Percentiles rank a stretch among this genome's conserved stretches.
Conservation (phyloP, 202 grass and related monocot species). For the Saccharum hybrid region DNA sequence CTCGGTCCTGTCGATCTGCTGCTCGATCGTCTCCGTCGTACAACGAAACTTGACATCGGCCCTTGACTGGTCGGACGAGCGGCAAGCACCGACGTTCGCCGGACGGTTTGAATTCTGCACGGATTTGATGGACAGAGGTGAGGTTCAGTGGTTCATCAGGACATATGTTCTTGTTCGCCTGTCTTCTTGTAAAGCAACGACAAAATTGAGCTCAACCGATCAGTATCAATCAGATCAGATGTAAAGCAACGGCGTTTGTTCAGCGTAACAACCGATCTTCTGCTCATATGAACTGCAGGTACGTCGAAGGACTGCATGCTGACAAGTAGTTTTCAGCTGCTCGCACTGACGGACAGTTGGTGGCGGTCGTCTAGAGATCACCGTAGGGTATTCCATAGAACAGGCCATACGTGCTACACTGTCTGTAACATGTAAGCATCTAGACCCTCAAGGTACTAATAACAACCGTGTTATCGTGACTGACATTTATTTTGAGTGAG, state of each 20-base stretch:
- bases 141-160: not conserved
- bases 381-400: not conserved
- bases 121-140: not conserved
- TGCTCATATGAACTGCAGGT: conserved; percentile 2
- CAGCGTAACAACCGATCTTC: not conserved
- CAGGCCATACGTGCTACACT: not conserved
- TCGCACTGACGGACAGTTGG: not conserved
- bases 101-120: not conserved
- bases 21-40: not conserved
- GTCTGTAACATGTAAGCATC: too few relatives aligned
- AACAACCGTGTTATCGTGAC: too few relatives aligned
- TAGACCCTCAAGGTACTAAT: too few relatives aligned
- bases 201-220: not conserved
- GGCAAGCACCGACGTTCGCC: conserved; percentile 15
- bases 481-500: too few relatives aligned
- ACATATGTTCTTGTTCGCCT: not conserved
- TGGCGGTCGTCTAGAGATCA: not conserved
- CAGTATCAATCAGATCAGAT: not conserved
- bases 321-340: not conserved
- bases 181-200: conserved; percentile 12
- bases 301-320: not conserved
- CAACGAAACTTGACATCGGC: not conserved
- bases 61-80: not conserved
- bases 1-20: not conserved
- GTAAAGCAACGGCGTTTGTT: not conserved